phyloP scores from a whole-genome alignment of 495 filamentous ascomycete genomes.

The Trichoderma asperelloides region DNA sequence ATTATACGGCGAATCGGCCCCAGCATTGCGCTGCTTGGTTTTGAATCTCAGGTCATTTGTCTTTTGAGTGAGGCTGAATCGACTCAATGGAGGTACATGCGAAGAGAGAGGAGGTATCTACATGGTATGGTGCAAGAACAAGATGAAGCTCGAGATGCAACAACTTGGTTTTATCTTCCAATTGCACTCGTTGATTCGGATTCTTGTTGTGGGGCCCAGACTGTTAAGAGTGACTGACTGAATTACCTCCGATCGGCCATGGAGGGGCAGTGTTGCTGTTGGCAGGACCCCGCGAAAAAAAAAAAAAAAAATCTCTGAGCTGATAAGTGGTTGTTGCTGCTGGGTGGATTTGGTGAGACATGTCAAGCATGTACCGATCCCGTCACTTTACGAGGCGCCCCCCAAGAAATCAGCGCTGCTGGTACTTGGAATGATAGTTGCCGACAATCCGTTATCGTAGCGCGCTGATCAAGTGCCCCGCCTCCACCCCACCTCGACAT shows the following conservation, averaged over 20 bases:
- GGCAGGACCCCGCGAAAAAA: neutral
- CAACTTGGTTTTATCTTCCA: neutral
- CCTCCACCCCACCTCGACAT: constrained; percentile 1
- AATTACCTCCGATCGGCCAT: neutral
- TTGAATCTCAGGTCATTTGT: neutral
- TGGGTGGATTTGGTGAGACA: too few relatives aligned
- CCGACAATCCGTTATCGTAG: neutral
- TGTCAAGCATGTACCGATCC: neutral
- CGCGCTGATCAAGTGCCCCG: neutral
- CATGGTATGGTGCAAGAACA: neutral
- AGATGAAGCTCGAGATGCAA: neutral
- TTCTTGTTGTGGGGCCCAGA: neutral
- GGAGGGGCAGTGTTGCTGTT: constrained; percentile 2
- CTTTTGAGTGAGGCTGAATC: neutral
- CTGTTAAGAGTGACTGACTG: neutral
- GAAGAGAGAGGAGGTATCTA: neutral
- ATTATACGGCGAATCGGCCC: constrained; percentile 79
- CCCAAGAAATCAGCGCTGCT: neutral
- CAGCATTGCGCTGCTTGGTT: constrained; percentile 47
- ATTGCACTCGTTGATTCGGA: neutral
- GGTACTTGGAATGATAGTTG: neutral
- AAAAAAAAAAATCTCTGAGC: neutral
- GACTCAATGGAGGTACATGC: neutral
- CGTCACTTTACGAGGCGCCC: neutral
- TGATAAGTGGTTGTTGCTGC: neutral